Conservation (phyloP, 352 stramenopile genomes). For the Bremia lactucae region DNA sequence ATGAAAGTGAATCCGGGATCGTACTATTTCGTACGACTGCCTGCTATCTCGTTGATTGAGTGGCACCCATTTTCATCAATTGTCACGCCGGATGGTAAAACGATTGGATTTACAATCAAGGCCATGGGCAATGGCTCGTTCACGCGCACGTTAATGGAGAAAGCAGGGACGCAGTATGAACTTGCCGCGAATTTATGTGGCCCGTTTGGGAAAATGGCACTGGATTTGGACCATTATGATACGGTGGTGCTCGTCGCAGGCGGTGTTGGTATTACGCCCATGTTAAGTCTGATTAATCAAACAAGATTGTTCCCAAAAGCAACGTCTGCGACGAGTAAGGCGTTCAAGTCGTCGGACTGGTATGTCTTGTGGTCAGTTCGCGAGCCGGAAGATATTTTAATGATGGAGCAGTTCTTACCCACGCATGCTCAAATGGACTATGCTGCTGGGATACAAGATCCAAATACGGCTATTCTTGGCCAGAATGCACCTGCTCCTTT, state of each 20-base stretch:
- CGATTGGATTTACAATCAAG: conserved; percentile 70
- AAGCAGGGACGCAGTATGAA: conserved; percentile 31
- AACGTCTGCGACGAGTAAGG: conserved; percentile 8
- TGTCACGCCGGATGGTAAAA: conserved; percentile 56
- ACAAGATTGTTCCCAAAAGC: conserved; percentile 23
- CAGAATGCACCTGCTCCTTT: conserved; percentile 12
- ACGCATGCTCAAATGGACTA: conserved; percentile 36
- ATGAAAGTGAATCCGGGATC: conserved; percentile 43
- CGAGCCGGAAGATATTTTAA: conserved; percentile 47
- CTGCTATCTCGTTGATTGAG: conserved; percentile 47
- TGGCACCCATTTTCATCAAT: conserved; percentile 81
- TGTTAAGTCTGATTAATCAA: conserved; percentile 73
- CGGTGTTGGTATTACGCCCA: conserved; percentile 67
- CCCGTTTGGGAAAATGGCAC: conserved; percentile 50
- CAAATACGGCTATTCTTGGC: conserved; percentile 26
- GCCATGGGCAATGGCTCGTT: conserved; percentile 42
- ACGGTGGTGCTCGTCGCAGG: conserved; percentile 53
- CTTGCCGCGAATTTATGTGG: conserved; percentile 48
- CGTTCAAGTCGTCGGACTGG: conserved; percentile 30
- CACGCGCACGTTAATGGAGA: conserved; percentile 36
- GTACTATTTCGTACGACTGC: conserved; percentile 71
- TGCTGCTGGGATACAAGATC: conserved; percentile 30
- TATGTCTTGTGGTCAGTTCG: conserved; percentile 59
- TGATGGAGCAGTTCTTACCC: conserved; percentile 61
- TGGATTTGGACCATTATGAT: conserved; percentile 59